A percentile compares a stretch with the other conserved stretches of the same genome.
Conservation (phyloP, 768 basidiomycete genomes). For the Boletus sp. region DNA sequence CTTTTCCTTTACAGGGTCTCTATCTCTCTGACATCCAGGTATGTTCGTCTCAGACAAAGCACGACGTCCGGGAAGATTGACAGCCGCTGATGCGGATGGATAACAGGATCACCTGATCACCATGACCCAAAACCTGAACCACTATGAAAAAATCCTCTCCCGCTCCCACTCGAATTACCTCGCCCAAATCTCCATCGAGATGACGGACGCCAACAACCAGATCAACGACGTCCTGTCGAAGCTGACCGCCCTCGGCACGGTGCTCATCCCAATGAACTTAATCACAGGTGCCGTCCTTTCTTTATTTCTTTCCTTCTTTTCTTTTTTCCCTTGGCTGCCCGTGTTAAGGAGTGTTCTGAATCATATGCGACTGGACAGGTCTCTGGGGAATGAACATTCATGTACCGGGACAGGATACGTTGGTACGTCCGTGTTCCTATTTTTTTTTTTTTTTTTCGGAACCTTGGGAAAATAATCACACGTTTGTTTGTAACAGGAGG, state of each 20-base stretch:
- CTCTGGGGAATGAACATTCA: constrained; percentile 99
- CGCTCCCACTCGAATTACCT: constrained; percentile 99
- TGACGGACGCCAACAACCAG: constrained; percentile 99
- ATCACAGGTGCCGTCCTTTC: constrained; percentile 65
- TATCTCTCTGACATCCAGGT: constrained; percentile 95
- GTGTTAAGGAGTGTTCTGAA: neutral
- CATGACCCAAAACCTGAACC: constrained; percentile 99
- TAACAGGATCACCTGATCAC: constrained; percentile 91
- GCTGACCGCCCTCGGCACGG: constrained; percentile 94
- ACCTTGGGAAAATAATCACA: neutral
- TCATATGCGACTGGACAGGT: constrained; percentile 39
- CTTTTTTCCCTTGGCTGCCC: neutral
- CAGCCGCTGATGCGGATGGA: constrained; percentile 1
- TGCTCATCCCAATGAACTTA: constrained; percentile 96
- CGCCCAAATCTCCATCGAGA: constrained; percentile 99
- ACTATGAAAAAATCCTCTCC: constrained; percentile 99
- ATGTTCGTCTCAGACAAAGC: neutral
- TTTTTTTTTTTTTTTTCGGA: neutral
- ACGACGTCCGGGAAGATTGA: neutral
- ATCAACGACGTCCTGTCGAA: constrained; percentile 99
- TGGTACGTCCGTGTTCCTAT: constrained; percentile 25
- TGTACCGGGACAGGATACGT: constrained; percentile 79
- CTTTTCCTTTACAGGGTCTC: constrained; percentile 56
- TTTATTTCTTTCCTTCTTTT: neutral
- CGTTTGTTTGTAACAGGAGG: constrained; percentile 22